Evolutionary conservation across 805 yeast genomes (phyloP).

Genomic region (Starmerella powellii): DNA sequence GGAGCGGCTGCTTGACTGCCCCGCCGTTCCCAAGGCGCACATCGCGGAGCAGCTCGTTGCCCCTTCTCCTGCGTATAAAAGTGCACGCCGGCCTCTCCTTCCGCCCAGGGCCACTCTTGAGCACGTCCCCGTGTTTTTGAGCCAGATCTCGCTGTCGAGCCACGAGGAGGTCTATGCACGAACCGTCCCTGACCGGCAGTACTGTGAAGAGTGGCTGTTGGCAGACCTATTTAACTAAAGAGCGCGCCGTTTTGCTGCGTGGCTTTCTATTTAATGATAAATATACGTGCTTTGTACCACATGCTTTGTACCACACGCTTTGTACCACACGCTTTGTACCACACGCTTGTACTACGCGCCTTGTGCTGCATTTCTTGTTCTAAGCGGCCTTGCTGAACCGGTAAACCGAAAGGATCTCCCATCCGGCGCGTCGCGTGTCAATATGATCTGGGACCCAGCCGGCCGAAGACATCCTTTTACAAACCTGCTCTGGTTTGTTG

Average conservation of each 20-base stretch:
- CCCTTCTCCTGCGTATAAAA: conserved; percentile 3
- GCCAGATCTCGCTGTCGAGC: conserved; percentile 48
- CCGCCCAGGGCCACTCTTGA: conserved; percentile 14
- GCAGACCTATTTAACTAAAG: conserved; percentile 39
- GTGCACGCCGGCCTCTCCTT: conserved; percentile 22
- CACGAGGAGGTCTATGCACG: conserved; percentile 57
- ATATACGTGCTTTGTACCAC: no score
- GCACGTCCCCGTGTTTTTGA: conserved; percentile 52
- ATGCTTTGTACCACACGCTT: no score
- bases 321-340: no score
- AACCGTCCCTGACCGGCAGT: conserved; percentile 32
- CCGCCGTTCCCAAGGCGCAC: conserved; percentile 4
- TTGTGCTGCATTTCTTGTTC: no score
- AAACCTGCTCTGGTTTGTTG: conserved; percentile 61
- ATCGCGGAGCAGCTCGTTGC: conserved; percentile 9
- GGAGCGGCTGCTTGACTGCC: conserved; percentile 28
- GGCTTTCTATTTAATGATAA: no score
- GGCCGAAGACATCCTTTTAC: conserved; percentile 33
- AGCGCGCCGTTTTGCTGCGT: no score
- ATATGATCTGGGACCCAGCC: conserved; percentile 49
- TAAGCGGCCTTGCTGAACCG: no score
- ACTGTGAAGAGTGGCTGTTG: conserved; percentile 46
- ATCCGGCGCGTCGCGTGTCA: conserved; percentile 72
- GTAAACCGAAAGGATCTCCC: conserved; percentile 81
- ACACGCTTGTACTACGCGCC: no score